Conservation (phyloP, 164 flowering plant genomes). For the Aristolochia fimbriata region DNA sequence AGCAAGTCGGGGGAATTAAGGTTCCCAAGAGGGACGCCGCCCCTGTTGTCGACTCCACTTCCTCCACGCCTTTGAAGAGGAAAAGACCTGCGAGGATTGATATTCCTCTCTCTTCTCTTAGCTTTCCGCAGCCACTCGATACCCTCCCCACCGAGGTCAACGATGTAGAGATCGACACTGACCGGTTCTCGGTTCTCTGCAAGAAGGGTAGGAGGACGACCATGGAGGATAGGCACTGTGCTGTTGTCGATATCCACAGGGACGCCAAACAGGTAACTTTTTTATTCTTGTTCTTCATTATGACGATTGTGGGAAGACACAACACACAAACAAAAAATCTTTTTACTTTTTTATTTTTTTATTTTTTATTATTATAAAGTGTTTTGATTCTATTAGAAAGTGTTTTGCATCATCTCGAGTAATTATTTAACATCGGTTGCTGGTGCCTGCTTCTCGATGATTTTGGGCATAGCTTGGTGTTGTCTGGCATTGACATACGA, state of each 20-base stretch:
- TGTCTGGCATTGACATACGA: neutral
- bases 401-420: no score
- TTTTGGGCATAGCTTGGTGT: neutral
- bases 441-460: no score
- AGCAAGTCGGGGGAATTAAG: slow-evolving; percentile 25
- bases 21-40: slow-evolving; percentile 6
- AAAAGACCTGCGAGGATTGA: slow-evolving; percentile 66
- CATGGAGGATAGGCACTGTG: slow-evolving; percentile 81
- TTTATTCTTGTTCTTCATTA: neutral
- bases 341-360: neutral
- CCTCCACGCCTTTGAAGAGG: slow-evolving; percentile 33
- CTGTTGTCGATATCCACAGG: slow-evolving; percentile 38
- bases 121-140: slow-evolving; percentile 12
- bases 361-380: neutral
- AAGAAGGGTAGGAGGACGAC: slow-evolving; percentile 72
- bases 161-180: slow-evolving; percentile 41
- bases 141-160: neutral
- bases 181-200: slow-evolving; percentile 60
- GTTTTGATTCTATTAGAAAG: neutral
- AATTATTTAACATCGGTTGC: no score
- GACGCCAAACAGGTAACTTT: slow-evolving; percentile 65
- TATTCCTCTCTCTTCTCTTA: slow-evolving; percentile 42
- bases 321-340: neutral
- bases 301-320: neutral
- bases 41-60: neutral